Base-by-base conservation (phyloP, 129 eudicot species). In the Logfia minima region DNA sequence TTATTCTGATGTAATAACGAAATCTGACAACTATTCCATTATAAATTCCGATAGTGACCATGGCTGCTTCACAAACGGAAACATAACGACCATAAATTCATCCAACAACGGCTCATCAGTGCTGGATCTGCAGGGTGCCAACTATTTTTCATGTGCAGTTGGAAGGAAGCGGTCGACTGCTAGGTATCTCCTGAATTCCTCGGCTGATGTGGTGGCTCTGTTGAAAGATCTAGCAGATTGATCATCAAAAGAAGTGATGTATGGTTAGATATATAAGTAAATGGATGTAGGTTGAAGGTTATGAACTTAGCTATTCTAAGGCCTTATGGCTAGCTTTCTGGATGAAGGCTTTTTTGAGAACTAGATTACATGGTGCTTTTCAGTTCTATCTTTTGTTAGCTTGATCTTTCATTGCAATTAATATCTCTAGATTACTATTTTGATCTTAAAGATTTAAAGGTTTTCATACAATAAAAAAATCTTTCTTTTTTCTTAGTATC, bases 141-240 rank as follows among this genome's bases (percentile, higher is more conserved):
- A 93, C 66, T 93, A 90, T 64, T 88, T 93, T 88, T 93, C 98
- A 22, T 93, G 97, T 75, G 88, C 96, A 0, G 96, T 93, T 65
- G 98, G 98, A 29, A 67, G 93, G n/a, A 90, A 83, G 35, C 80
- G 84, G 10, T 88, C 98, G 0, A 87, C 71, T 65, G 97, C 98
- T 13, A 76, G 98, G n/a, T 88, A 90, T 82, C 90, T 86, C 5
- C 79, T 88, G 32, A 84, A 82, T 26, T 88, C 98, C 10, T 83
- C 96, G 5, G 81, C 90, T 29, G 97, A 93, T 14, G 98, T 93
- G 22, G 92, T 89, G 16, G 75, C 83, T 17, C 74, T 93, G 64
- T 45, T 93, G 83, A 86, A 75, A 60, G 86, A 84, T 24, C 71
- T 93, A 61, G 91, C 93, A 3, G 75, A 87, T 70, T 35, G 59